These are phyloP conservation scores for Dothistroma septosporum DNA, from an alignment of 2,329 filamentous ascomycete genomes.

Conservation along the genomic window DNA sequence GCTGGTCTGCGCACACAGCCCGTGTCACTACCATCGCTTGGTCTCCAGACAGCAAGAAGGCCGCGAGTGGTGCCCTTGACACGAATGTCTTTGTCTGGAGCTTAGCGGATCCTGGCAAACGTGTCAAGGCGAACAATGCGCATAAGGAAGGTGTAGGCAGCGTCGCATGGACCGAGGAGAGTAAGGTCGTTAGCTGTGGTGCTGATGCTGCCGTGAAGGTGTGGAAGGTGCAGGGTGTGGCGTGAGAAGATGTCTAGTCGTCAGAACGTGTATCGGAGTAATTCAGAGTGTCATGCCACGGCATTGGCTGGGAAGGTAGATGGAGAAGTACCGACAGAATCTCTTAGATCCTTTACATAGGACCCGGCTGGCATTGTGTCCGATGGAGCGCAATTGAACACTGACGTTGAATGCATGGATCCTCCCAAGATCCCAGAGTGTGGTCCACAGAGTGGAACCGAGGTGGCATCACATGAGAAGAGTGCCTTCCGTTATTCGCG, in stretches of 20 bases:
- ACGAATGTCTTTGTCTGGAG: slow-evolving; percentile 94
- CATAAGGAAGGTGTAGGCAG: slow-evolving; percentile 95
- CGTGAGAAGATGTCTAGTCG: not conserved
- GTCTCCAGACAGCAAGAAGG: slow-evolving; percentile 72
- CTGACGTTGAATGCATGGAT: not conserved
- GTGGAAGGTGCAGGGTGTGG: slow-evolving; percentile 62
- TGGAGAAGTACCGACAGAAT: not conserved
- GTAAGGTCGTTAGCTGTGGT: slow-evolving; percentile 71
- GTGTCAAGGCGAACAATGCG: slow-evolving; percentile 78
- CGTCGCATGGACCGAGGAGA: slow-evolving; percentile 69
- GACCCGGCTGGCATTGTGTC: not conserved
- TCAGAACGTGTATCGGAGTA: not conserved
- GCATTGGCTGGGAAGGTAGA: not conserved
- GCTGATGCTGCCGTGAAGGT: slow-evolving; percentile 88
- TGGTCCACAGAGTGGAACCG: too few species aligned
- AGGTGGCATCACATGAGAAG: too few species aligned
- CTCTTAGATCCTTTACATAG: not conserved
- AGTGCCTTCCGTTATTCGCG: too few species aligned
- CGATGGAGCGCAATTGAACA: not conserved
- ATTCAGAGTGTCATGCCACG: not conserved
- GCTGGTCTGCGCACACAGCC: slow-evolving; percentile 68
- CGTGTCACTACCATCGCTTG: slow-evolving; percentile 68
- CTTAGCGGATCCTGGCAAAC: slow-evolving; percentile 72
- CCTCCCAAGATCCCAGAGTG: not conserved
- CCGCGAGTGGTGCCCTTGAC: slow-evolving; percentile 80